Conservation (phyloP, 768 basidiomycete species). For the Heimioporus sp. region DNA sequence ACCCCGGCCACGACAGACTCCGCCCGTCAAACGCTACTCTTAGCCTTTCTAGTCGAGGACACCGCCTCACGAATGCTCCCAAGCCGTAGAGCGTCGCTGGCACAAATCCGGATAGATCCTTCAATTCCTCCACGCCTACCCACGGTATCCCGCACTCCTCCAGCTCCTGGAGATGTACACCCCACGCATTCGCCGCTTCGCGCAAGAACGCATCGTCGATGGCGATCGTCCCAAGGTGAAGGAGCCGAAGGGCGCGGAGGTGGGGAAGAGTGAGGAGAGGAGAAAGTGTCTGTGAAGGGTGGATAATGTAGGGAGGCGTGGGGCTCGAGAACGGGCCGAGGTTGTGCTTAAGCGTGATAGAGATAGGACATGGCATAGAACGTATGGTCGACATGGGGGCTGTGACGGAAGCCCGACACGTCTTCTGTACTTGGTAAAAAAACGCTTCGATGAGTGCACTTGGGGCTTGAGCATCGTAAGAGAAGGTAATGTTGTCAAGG, state of each 20-base stretch:
- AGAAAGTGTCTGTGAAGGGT: slow-evolving; percentile 20
- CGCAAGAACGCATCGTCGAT: slow-evolving; percentile 27
- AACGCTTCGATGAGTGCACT: slow-evolving; percentile 19
- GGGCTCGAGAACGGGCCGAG: slow-evolving; percentile 20
- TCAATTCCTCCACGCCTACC: slow-evolving; percentile 16
- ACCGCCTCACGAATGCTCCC: slow-evolving; percentile 18
- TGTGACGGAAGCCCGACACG: slow-evolving; percentile 6
- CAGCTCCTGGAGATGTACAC: slow-evolving; percentile 22
- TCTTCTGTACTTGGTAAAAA: slow-evolving; percentile 19
- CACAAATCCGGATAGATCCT: slow-evolving; percentile 5
- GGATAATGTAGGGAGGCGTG: slow-evolving; percentile 20
- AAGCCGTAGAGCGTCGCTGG: slow-evolving; percentile 22
- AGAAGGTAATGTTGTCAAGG: slow-evolving; percentile 22
- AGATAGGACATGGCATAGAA: slow-evolving; percentile 3
- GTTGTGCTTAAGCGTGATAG: slow-evolving; percentile 29
- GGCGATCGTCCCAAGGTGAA: slow-evolving; percentile 26
- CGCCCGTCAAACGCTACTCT: slow-evolving; percentile 26
- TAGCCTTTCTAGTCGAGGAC: slow-evolving; percentile 16
- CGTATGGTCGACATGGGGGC: not conserved
- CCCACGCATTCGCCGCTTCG: slow-evolving; percentile 27
- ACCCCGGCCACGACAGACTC: not conserved
- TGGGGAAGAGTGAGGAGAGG: slow-evolving; percentile 23
- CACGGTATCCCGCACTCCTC: slow-evolving; percentile 29
- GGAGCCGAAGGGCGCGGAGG: slow-evolving; percentile 19
- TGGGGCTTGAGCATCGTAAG: slow-evolving; percentile 28